phyloP scores from a whole-genome alignment of 371 early-diverging fungal genomes.

The Apophysomyces variabilis region DNA sequence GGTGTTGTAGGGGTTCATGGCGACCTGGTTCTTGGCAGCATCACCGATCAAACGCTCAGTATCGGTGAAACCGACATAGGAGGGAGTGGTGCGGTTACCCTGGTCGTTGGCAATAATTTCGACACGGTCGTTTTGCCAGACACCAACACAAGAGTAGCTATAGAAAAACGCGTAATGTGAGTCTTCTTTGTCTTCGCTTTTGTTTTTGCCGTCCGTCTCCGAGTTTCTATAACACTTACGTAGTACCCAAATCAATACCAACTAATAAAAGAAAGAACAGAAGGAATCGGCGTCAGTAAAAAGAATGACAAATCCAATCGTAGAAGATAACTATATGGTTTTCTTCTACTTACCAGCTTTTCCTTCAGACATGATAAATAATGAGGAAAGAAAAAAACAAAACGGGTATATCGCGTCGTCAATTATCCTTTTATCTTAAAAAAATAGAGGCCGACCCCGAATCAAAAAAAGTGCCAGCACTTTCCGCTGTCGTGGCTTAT shows the following conservation, averaged over 20 bases:
- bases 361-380: conserved; percentile 24
- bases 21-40: conserved; percentile 94
- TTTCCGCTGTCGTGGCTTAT: background rate
- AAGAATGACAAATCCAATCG: background rate
- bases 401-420: background rate
- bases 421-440: conserved; percentile 3
- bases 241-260: conserved; percentile 99
- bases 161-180: conserved; percentile 49
- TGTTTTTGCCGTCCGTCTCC: background rate
- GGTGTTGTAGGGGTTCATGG: conserved; percentile 87
- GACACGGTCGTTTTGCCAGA: conserved; percentile 96
- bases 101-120: conserved; percentile 98
- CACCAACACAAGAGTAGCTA: conserved; percentile 99
- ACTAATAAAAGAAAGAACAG: conserved; percentile 30
- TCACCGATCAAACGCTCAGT: conserved; percentile 93
- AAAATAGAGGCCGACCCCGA: conserved; percentile 1
- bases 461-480: conserved; percentile 8
- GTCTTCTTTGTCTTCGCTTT: conserved; percentile 1
- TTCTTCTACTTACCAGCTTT: conserved; percentile 22
- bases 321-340: conserved; percentile 45
- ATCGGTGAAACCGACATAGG: conserved; percentile 95
- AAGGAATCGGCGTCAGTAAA: background rate
- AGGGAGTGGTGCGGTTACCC: conserved; percentile 97
- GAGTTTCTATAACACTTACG: conserved; percentile 87
- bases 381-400: conserved; percentile 14